Evolutionary conservation across 2,329 filamentous ascomycete genomes (phyloP), one percentile per base, ranked within the genome.

Genomic region (Septoria linicola): DNA sequence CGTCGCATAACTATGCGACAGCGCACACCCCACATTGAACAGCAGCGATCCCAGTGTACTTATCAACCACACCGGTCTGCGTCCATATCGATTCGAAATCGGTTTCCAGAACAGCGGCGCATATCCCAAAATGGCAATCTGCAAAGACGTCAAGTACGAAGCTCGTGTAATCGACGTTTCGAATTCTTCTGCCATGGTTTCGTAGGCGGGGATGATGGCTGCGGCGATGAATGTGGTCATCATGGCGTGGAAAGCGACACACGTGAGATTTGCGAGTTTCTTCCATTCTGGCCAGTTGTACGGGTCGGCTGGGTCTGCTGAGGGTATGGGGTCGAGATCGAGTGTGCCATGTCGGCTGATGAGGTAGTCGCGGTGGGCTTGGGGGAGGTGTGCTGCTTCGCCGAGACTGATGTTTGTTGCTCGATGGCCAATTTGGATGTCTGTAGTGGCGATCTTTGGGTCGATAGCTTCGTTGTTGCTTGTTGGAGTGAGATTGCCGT

Each of bases 71-170:
- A 81, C 72, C 0, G 79, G 79, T 3, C 78, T 72, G 1, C 80
- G 74, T 5, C 80, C 80, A 54, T 73, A 82, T 19, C 72, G 69
- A 34, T 78, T 74, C 0, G 79, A 76, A 1, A 83, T 63, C 0
- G 80, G 80, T 32, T 75, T 73, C 80, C 80, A 83, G 58, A 83
- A 72, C 1, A 83, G 65, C 0, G 80, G 79, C 0, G 73, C 76
- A 13, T 68, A 73, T 8, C 79, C 79, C 0, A 81, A 68, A 8
- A 82, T 73, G 4, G 74, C 75, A 42, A 81, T 81, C 49, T 78
- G 74, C n/a, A 81, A 64, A 0, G 77, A 79, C 0, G 76, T 80
- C 11, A 83, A 68, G 59, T 82, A 83, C 2, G 73, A 75, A 0
- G 77, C 71, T 2, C 66, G 65, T 43, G 79, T 77, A 1, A 83